These are phyloP conservation scores for Pseudogymnoascus sp. DNA, from an alignment of 2,329 filamentous ascomycete species.

Conservation along the genomic window DNA sequence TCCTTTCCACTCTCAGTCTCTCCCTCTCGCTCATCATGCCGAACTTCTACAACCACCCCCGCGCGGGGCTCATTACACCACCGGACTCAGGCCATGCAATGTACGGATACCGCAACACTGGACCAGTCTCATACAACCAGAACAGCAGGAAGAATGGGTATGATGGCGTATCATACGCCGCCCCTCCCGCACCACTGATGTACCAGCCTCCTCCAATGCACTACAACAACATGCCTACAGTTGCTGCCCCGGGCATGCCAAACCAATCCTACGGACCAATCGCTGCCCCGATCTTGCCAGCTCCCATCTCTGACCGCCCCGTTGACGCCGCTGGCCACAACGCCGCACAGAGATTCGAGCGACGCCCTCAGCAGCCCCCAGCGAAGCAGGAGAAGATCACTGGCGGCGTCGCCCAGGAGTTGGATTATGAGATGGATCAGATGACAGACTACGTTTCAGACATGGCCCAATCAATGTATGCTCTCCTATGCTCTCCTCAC, in stretches of 20 bases:
- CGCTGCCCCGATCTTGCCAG: slow-evolving; percentile 36
- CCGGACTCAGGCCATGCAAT: slow-evolving; percentile 29
- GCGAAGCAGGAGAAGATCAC: slow-evolving; percentile 21
- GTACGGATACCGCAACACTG: slow-evolving; percentile 34
- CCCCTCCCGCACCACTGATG: slow-evolving; percentile 27
- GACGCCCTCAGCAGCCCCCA: slow-evolving; percentile 30
- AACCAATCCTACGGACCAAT: slow-evolving; percentile 36
- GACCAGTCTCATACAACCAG: slow-evolving; percentile 24
- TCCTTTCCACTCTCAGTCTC: slow-evolving; percentile 15
- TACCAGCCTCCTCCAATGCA: slow-evolving; percentile 21
- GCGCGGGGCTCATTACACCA: slow-evolving; percentile 38
- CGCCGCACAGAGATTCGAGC: slow-evolving; percentile 29
- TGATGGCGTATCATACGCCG: slow-evolving; percentile 34
- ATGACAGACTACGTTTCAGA: slow-evolving; percentile 71
- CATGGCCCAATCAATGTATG: slow-evolving; percentile 63
- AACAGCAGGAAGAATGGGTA: slow-evolving; percentile 15
- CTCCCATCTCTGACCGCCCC: slow-evolving; percentile 30
- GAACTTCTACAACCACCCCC: slow-evolving; percentile 39
- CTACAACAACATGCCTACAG: slow-evolving; percentile 29
- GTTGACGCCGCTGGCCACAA: slow-evolving; percentile 31
- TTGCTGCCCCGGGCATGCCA: slow-evolving; percentile 24
- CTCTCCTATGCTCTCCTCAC: slow-evolving; percentile 39
- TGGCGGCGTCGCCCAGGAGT: slow-evolving; percentile 62
- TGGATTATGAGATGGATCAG: slow-evolving; percentile 70
- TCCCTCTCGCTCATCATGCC: slow-evolving; percentile 36